Evolutionary conservation across 2,329 filamentous ascomycete species (phyloP).

Genomic region (Xylaria sp.): DNA sequence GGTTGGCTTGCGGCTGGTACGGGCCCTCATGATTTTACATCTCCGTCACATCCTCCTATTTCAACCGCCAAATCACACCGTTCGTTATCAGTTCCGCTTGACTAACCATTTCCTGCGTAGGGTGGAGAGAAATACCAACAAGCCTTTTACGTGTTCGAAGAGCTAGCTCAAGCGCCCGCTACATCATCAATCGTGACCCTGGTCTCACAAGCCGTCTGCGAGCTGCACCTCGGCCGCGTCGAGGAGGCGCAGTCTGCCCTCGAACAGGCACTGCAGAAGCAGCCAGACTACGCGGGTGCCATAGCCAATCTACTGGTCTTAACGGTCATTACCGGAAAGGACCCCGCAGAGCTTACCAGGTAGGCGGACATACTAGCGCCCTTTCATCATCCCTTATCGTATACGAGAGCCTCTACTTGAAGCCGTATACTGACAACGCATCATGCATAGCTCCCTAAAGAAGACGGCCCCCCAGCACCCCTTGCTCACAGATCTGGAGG

Average conservation of each 20-base stretch:
- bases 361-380: slow-evolving; percentile 55
- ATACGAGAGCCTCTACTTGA: slow-evolving; percentile 1
- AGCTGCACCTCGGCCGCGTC: slow-evolving; percentile 87
- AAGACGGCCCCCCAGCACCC: slow-evolving; percentile 73
- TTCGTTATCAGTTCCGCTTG: neutral
- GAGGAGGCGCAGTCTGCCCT: slow-evolving; percentile 91
- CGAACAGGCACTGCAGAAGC: slow-evolving; percentile 79
- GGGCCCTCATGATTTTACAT: slow-evolving; percentile 43
- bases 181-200: slow-evolving; percentile 80
- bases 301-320: slow-evolving; percentile 87
- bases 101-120: slow-evolving; percentile 54
- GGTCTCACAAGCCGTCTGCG: slow-evolving; percentile 88
- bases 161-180: slow-evolving; percentile 87
- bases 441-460: slow-evolving; percentile 60
- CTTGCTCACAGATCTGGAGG: slow-evolving; percentile 77
- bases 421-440: slow-evolving; percentile 12
- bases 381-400: too few relatives aligned
- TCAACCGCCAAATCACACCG: neutral
- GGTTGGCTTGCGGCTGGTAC: slow-evolving; percentile 87
- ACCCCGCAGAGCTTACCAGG: slow-evolving; percentile 69
- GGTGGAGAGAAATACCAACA: slow-evolving; percentile 96
- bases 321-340: slow-evolving; percentile 79
- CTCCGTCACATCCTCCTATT: neutral
- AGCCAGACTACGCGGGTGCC: slow-evolving; percentile 75
- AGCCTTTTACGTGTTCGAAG: slow-evolving; percentile 97